phyloP scores from a whole-genome alignment of 2,329 filamentous ascomycete genomes.

The Ustulina deusta region DNA sequence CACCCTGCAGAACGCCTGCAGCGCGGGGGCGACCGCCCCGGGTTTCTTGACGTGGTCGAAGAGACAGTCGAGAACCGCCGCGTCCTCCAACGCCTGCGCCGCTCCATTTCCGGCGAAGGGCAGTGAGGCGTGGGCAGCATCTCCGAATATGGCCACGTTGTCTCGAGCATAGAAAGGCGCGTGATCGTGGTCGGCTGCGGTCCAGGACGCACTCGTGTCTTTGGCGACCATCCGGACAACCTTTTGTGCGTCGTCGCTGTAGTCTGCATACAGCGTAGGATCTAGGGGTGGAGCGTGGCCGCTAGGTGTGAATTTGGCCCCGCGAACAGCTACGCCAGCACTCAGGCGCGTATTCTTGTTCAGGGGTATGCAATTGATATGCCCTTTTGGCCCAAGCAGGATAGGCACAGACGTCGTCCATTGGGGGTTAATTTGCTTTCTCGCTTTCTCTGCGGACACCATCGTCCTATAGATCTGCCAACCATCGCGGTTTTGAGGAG shows the following conservation, averaged over 20 bases:
- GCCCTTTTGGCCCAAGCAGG: constrained; percentile 50
- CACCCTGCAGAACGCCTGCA: constrained; percentile 48
- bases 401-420: constrained; percentile 52
- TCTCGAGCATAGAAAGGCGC: constrained; percentile 48
- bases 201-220: constrained; percentile 51
- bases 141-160: constrained; percentile 50
- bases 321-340: constrained; percentile 52
- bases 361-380: constrained; percentile 52
- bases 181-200: constrained; percentile 51
- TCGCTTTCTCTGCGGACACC: constrained; percentile 47
- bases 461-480: constrained; percentile 51
- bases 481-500: constrained; percentile 51
- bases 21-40: constrained; percentile 40
- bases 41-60: constrained; percentile 37
- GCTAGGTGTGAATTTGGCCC: constrained; percentile 33
- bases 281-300: constrained; percentile 42
- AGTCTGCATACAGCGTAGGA: constrained; percentile 47
- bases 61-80: constrained; percentile 48
- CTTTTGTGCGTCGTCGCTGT: constrained; percentile 49
- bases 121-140: constrained; percentile 53
- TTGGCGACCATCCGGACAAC: constrained; percentile 50
- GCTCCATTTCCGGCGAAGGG: constrained; percentile 54
- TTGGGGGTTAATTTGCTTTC: constrained; percentile 46
- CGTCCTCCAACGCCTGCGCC: constrained; percentile 55
- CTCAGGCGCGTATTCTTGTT: constrained; percentile 52